Conservation (phyloP, 2,329 filamentous ascomycete genomes). For the Coniochaeta hoffmannii region DNA sequence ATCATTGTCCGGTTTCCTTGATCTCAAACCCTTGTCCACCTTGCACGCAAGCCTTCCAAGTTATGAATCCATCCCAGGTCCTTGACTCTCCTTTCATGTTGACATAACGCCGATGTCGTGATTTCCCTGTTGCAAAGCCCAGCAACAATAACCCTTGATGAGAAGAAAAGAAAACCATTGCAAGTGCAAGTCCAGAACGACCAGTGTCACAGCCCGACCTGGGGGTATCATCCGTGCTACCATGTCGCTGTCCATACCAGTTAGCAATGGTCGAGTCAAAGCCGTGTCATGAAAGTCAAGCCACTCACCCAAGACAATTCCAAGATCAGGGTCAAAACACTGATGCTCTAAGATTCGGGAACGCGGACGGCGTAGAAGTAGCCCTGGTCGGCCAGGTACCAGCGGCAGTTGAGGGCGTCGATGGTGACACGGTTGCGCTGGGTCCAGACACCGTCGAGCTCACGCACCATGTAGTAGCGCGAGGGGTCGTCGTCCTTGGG, state of each 20-base stretch:
- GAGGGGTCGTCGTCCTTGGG: slow-evolving; percentile 52
- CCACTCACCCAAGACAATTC: background rate
- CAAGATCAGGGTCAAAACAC: background rate
- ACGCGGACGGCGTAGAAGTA: slow-evolving; percentile 55
- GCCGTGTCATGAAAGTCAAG: background rate
- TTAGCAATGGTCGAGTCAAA: background rate
- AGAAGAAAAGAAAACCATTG: background rate
- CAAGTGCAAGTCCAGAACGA: background rate
- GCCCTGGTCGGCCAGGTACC: slow-evolving; percentile 51
- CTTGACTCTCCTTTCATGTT: background rate
- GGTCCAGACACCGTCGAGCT: slow-evolving; percentile 53
- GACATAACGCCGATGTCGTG: background rate
- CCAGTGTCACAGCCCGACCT: background rate
- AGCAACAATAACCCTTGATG: background rate
- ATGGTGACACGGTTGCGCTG: slow-evolving; percentile 53
- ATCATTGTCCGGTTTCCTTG: background rate
- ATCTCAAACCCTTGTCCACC: background rate
- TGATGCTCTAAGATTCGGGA: slow-evolving; percentile 23
- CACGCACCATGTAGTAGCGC: slow-evolving; percentile 54
- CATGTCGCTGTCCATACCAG: background rate
- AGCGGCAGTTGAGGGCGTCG: slow-evolving; percentile 48
- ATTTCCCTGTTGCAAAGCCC: background rate
- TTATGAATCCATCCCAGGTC: background rate
- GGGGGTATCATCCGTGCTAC: background rate
- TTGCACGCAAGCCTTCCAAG: slow-evolving; percentile 1